Base-by-base conservation (phyloP, 495 filamentous ascomycete species). In the Penicillium malachiteum region DNA sequence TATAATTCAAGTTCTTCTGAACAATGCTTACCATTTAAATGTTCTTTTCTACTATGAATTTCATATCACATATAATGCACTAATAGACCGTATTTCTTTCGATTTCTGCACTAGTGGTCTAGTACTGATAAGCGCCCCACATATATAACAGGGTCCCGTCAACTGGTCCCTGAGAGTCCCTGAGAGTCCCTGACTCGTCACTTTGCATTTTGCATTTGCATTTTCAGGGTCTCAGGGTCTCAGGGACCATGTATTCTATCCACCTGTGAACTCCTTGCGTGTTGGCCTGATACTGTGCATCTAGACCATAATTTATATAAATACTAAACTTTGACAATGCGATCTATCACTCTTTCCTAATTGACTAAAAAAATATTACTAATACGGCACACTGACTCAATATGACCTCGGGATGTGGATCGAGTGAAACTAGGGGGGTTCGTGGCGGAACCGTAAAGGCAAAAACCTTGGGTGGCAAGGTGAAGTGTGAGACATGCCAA, bases 351-450 rank as follows among this genome's bases (percentile, higher is more conserved):
- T 42, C 6, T 42, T 42, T 44, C 26, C 18, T 21, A 26, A 30
- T 44, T 9, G n/a, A n/a, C 17, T 26, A 2, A 13, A 38, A 5
- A n/a, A 38, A 38, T 38, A 42, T 42, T 5, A 7, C 39, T 5
- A 42, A 8, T 42, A 13, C 26, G 17, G 26, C 21, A 26, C 21
- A 26, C 21, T 44, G 17, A 21, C 10, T 44, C 18, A 12, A 30
- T 44, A 26, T 26, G 21, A 26, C 21, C 21, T 26, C 21, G 21
- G 21, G 21, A 26, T 26, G 37, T 42, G 54, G 42, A 50, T 14
- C 35, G 37, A 44, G 54, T 64, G 61, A 64, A 64, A 64, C 61
- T 64, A 64, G 61, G 61, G 55, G 59, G 55, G 56, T 63, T 59
- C 52, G 43, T 57, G 59, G 59, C 59, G 48, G 59, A 51, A 54